phyloP scores from a whole-genome alignment of 2,329 filamentous ascomycete genomes.

The Parastagonospora nodorum region DNA sequence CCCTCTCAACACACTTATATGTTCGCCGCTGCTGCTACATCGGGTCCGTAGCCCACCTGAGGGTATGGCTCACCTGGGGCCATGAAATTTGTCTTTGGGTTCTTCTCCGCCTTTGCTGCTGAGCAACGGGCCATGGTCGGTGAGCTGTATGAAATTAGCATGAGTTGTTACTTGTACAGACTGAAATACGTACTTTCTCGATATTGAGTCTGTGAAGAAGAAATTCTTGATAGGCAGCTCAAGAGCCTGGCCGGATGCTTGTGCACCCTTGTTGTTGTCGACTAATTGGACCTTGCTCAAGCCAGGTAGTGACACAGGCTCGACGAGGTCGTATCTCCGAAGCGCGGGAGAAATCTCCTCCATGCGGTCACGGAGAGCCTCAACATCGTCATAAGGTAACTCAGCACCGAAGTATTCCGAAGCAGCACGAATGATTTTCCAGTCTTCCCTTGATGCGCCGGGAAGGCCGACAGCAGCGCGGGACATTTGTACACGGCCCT shows the following conservation, averaged over 20 bases:
- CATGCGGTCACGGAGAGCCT: constrained; percentile 89
- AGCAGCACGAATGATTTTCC: constrained; percentile 95
- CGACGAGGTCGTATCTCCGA: constrained; percentile 86
- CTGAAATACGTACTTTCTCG: constrained; percentile 73
- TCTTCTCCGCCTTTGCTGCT: constrained; percentile 75
- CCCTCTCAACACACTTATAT: constrained; percentile 20
- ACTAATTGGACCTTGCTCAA: constrained; percentile 94
- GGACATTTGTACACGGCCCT: constrained; percentile 93
- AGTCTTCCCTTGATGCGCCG: constrained; percentile 90
- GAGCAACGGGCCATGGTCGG: constrained; percentile 98
- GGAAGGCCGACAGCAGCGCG: constrained; percentile 86
- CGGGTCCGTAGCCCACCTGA: constrained; percentile 50
- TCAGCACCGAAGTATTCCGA: constrained; percentile 89
- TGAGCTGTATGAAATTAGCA: constrained; percentile 64
- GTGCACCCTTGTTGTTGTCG: constrained; percentile 90
- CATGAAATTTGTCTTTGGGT: constrained; percentile 58
- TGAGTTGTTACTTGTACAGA: neutral
- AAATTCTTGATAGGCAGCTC: constrained; percentile 93
- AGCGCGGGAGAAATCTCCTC: constrained; percentile 91
- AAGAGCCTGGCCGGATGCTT: constrained; percentile 73
- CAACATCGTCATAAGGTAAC: constrained; percentile 91
- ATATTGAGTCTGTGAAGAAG: constrained; percentile 97
- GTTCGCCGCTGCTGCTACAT: constrained; percentile 29
- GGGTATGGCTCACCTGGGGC: constrained; percentile 52
- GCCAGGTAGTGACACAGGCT: constrained; percentile 72